Percentiles rank a stretch among this genome's conserved stretches.
Evolutionary conservation across 805 yeast species (phyloP).

Genomic region (Suhomyces tanzawaensis): DNA sequence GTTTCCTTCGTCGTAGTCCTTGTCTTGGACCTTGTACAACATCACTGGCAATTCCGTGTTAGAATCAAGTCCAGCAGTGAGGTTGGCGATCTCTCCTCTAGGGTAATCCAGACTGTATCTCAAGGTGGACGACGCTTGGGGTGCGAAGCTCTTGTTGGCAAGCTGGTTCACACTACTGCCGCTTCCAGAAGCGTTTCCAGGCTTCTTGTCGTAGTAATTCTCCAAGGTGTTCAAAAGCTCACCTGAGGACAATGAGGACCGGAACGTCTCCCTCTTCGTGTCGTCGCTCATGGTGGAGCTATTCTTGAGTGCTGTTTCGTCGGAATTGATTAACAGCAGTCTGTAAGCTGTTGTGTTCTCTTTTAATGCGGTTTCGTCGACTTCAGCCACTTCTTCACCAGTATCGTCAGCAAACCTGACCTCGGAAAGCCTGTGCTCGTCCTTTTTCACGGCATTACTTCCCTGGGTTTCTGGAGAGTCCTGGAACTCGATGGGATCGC

Average conservation of each 20-base stretch:
- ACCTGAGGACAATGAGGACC: slow-evolving; percentile 28
- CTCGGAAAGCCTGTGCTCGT: neutral
- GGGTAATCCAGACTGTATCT: slow-evolving; percentile 8
- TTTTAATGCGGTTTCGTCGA: slow-evolving; percentile 8
- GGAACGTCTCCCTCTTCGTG: slow-evolving; percentile 9
- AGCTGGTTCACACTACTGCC: neutral
- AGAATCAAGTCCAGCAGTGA: slow-evolving; percentile 30
- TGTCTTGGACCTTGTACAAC: slow-evolving; percentile 31
- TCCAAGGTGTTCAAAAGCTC: slow-evolving; percentile 28
- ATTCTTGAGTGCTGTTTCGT: slow-evolving; percentile 8
- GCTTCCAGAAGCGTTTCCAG: neutral
- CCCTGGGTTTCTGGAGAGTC: neutral
- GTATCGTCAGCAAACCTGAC: neutral
- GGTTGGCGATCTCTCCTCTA: slow-evolving; percentile 10
- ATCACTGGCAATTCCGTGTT: slow-evolving; percentile 26
- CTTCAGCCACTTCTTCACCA: neutral
- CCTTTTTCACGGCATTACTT: neutral
- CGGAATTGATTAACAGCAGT: slow-evolving; percentile 9
- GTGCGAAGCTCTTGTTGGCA: slow-evolving; percentile 6
- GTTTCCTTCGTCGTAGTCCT: slow-evolving; percentile 21
- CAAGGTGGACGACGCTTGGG: slow-evolving; percentile 8
- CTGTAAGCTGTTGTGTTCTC: slow-evolving; percentile 1
- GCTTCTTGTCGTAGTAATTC: slow-evolving; percentile 8
- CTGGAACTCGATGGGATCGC: slow-evolving; percentile 5
- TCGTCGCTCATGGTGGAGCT: neutral